phyloP scores from a whole-genome alignment of 139 green algal genomes.

The Chlorella sp. region DNA sequence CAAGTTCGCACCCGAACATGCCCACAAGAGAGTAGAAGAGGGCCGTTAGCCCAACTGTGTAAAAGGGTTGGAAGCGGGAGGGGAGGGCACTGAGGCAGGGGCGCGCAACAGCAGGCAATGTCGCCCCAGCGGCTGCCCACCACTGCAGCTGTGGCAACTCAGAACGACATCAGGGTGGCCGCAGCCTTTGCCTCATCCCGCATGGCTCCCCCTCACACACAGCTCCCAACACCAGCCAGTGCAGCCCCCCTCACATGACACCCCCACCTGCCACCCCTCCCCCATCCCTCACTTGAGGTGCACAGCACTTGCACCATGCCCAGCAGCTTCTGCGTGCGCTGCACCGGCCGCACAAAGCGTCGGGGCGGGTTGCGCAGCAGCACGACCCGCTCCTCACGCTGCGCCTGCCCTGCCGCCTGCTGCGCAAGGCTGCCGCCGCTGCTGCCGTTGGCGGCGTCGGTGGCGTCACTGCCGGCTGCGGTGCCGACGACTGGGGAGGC shows the following conservation, averaged over 20 bases:
- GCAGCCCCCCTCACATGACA: no score
- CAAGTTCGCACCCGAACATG: slow-evolving; percentile 19
- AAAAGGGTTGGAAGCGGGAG: background rate
- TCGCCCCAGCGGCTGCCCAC: background rate
- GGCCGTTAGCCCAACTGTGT: slow-evolving; percentile 39
- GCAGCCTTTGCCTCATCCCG: no score
- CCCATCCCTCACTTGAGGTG: slow-evolving; percentile 36
- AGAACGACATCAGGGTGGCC: no score
- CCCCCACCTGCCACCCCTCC: no score
- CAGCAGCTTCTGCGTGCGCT: slow-evolving; percentile 51
- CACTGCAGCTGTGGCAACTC: no score
- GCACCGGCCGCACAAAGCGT: slow-evolving; percentile 12
- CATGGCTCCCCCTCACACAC: no score
- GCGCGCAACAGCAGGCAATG: background rate
- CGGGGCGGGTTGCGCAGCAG: slow-evolving; percentile 21
- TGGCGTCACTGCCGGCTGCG: background rate
- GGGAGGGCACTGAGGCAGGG: no score
- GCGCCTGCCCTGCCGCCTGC: background rate
- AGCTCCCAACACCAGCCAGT: no score
- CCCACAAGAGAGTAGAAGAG: slow-evolving; percentile 65
- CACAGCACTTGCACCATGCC: slow-evolving; percentile 55
- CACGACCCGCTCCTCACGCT: slow-evolving; percentile 7
- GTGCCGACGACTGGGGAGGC: background rate
- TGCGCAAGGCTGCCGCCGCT: no score
- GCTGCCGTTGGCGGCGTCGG: background rate